phyloP scores from a whole-genome alignment of 1,284 basidiomycete genomes.

The Uromyces viciae-fabae region DNA sequence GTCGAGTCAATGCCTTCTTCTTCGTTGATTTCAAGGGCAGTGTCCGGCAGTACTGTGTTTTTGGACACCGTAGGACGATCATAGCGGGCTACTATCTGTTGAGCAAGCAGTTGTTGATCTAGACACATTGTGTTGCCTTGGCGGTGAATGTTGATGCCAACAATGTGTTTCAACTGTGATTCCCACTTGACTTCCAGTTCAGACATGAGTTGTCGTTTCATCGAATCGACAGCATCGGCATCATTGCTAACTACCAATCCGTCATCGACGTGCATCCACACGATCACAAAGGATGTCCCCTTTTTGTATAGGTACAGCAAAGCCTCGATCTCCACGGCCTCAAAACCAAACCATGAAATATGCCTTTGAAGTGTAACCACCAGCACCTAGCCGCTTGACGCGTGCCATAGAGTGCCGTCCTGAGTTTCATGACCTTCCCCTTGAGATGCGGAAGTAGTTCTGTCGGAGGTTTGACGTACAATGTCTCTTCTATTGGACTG shows the following conservation, averaged over 20 bases:
- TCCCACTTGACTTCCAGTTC: slow-evolving; percentile 9
- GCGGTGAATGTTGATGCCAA: neutral
- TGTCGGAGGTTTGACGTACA: no score
- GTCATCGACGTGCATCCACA: slow-evolving; percentile 17
- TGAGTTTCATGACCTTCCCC: neutral
- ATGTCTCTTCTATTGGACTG: no score
- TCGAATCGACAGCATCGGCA: neutral
- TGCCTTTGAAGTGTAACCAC: neutral
- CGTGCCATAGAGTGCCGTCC: slow-evolving; percentile 3
- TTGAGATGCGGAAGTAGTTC: no score
- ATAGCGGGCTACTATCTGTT: neutral
- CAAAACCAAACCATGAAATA: neutral
- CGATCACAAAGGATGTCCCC: neutral
- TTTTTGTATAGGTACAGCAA: neutral
- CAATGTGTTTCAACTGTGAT: neutral
- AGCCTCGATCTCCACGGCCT: neutral
- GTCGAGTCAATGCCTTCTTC: neutral
- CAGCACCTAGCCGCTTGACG: slow-evolving; percentile 7
- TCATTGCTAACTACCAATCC: neutral
- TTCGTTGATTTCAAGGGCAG: neutral
- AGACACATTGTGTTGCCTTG: neutral
- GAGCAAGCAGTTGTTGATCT: neutral
- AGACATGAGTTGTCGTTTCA: neutral
- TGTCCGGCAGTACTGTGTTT: neutral
- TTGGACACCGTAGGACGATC: neutral